Conservation (phyloP, 2,329 filamentous ascomycete species). For the Alternaria triticina region DNA sequence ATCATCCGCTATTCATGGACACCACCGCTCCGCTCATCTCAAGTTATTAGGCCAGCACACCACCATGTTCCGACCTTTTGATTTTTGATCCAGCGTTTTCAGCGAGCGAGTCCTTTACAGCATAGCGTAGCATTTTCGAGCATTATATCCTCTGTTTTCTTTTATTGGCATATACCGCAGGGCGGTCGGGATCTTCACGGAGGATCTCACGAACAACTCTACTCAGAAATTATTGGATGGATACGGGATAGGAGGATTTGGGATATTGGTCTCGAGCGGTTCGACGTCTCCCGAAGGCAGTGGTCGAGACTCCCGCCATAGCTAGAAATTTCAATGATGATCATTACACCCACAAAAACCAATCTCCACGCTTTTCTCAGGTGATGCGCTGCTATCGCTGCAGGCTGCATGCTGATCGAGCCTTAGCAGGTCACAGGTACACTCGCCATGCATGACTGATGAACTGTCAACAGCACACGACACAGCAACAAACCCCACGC, state of each 20-base stretch:
- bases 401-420: slow-evolving; percentile 23
- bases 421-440: slow-evolving; percentile 14
- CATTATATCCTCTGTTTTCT: slow-evolving; percentile 39
- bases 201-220: slow-evolving; percentile 24
- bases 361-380: slow-evolving; percentile 15
- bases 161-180: slow-evolving; percentile 21
- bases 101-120: slow-evolving; percentile 46
- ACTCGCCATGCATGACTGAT: slow-evolving; percentile 2
- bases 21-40: slow-evolving; percentile 48
- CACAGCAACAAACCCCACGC: background rate
- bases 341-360: slow-evolving; percentile 21
- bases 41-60: slow-evolving; percentile 46
- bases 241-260: slow-evolving; percentile 6
- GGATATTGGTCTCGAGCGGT: slow-evolving; percentile 21
- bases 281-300: slow-evolving; percentile 29
- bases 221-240: slow-evolving; percentile 27
- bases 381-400: slow-evolving; percentile 25
- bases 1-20: slow-evolving; percentile 51
- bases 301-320: slow-evolving; percentile 37
- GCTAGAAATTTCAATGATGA: slow-evolving; percentile 27
- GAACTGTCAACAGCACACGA: background rate
- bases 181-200: slow-evolving; percentile 10
- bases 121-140: slow-evolving; percentile 31
- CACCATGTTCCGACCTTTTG: slow-evolving; percentile 33
- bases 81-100: slow-evolving; percentile 47